Base-by-base conservation (phyloP, 179 eudicot genomes). In the Nepenthes alata region DNA sequence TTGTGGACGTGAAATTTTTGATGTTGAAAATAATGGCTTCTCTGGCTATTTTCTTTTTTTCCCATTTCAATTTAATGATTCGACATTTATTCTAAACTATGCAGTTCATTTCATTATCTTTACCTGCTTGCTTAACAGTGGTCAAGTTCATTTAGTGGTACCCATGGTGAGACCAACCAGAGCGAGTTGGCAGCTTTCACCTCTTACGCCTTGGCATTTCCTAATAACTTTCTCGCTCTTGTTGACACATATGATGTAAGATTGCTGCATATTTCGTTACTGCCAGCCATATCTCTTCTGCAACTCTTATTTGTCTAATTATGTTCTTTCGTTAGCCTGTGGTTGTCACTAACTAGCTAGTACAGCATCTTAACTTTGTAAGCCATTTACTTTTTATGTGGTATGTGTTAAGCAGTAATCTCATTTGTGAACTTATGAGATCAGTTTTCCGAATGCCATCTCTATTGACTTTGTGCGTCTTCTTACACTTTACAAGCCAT, bases 161-260 rank as follows among this genome's bases (percentile, higher is more conserved):
- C 78, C 59, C 80, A 86, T 62, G 82, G 89, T 51, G 95, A 85
- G 72, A 91, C 97, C 61, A 91, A 91, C 67, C 83, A 80, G 67
- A 91, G 97, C 50, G 97, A 91, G 83, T 73, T 91, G 65, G 96
- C 95, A 63, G 97, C 96, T 61, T 91, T 91, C 72, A 78, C 83
- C 41, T 91, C 97, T 15, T 88, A 91, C 70, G 97, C 97, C 37
- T 76, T 88, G 70, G 96, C 97, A 34, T 91, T 91, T 67, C 97
- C 96, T 11, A 71, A 72, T 62, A 79, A 80, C 70, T 91, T 91
- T 72, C 70, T 91, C 65, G 97, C 97, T 61, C 89, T 91, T 55
- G 97, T 91, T 62, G 96, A 91, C 77, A 91, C 97, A 13, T 91
- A 91, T 70, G 96, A 91, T 74, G 97, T 88, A 85, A 83, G 97